Percentiles rank a stretch among this genome's conserved stretches.
These are phyloP conservation scores for Fusarium azukiicola DNA, from an alignment of 2,329 filamentous ascomycete species.

Conservation along the genomic window DNA sequence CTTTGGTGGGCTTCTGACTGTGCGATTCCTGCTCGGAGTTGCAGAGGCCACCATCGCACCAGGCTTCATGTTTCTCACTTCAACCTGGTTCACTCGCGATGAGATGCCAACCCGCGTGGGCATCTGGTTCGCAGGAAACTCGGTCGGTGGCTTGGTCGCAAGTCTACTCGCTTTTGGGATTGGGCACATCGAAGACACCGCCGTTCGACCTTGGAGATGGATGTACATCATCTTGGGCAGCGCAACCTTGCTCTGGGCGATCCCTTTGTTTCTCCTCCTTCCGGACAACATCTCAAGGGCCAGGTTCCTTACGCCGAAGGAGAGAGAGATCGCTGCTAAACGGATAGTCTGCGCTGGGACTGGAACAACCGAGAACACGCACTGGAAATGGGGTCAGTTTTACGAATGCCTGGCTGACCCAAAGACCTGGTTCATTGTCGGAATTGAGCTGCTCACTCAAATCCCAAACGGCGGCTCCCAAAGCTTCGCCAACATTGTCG, in stretches of 20 bases:
- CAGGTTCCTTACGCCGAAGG: conserved; percentile 75
- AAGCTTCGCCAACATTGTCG: conserved; percentile 78
- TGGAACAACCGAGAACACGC: conserved; percentile 70
- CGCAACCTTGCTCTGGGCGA: conserved; percentile 72
- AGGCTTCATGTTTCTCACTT: conserved; percentile 76
- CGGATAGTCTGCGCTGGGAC: conserved; percentile 73
- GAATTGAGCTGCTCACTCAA: conserved; percentile 73
- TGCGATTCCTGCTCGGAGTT: conserved; percentile 75
- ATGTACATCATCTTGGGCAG: conserved; percentile 78
- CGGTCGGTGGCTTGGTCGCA: conserved; percentile 70
- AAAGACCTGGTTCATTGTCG: conserved; percentile 80
- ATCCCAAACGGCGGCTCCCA: conserved; percentile 83
- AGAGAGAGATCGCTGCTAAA: conserved; percentile 71
- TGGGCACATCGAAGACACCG: conserved; percentile 70
- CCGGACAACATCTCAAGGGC: conserved; percentile 77
- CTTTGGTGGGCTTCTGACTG: conserved; percentile 71
- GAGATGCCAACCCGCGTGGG: conserved; percentile 76
- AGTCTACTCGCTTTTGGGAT: conserved; percentile 76
- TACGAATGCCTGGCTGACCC: conserved; percentile 76
- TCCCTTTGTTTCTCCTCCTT: conserved; percentile 70
- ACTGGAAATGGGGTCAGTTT: conserved; percentile 74
- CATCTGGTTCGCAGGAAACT: conserved; percentile 77
- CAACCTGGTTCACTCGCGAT: conserved; percentile 77
- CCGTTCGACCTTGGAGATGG: conserved; percentile 75
- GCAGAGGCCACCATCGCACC: conserved; percentile 77